These are phyloP conservation scores for Rhododendron molle DNA, from an alignment of 148 eudicot genomes.

Conservation along the genomic window DNA sequence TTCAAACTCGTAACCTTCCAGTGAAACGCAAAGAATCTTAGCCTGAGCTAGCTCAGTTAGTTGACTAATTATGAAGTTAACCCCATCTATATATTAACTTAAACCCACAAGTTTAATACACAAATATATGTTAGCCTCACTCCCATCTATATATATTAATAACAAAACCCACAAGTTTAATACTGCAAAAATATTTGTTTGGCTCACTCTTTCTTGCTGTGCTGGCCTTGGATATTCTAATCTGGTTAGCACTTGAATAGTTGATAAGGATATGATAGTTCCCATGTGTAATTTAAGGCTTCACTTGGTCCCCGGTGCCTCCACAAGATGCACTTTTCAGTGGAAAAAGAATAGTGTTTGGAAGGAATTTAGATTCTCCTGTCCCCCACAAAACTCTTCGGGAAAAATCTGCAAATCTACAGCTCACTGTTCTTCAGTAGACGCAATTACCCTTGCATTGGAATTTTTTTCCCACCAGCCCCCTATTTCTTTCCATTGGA, in stretches of 20 bases:
- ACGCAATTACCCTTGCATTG: neutral
- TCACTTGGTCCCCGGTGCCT: slow-evolving; percentile 6
- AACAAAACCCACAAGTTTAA: neutral
- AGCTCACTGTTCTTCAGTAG: neutral
- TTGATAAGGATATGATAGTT: neutral
- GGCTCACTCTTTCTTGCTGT: neutral
- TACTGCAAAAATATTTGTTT: neutral
- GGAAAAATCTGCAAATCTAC: neutral
- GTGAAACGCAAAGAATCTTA: too few relatives aligned
- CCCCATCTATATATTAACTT: too few relatives aligned
- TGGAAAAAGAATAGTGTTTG: neutral
- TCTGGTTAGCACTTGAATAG: neutral
- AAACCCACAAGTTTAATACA: too few relatives aligned
- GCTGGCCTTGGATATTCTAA: neutral
- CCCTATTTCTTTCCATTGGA: neutral
- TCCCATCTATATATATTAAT: too few relatives aligned
- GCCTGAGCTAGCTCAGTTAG: too few relatives aligned
- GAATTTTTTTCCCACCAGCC: neutral
- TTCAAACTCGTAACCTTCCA: too few relatives aligned
- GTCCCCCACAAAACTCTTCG: slow-evolving; percentile 10
- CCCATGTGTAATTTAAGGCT: neutral
- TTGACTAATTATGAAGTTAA: neutral
- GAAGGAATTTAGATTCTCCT: slow-evolving; percentile 19
- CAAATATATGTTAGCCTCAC: too few relatives aligned
- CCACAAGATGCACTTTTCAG: neutral